Evolutionary conservation across 1,284 basidiomycete genomes (phyloP), one percentile per base, ranked within the genome.

Genomic region (Microbotryum saponariae): DNA sequence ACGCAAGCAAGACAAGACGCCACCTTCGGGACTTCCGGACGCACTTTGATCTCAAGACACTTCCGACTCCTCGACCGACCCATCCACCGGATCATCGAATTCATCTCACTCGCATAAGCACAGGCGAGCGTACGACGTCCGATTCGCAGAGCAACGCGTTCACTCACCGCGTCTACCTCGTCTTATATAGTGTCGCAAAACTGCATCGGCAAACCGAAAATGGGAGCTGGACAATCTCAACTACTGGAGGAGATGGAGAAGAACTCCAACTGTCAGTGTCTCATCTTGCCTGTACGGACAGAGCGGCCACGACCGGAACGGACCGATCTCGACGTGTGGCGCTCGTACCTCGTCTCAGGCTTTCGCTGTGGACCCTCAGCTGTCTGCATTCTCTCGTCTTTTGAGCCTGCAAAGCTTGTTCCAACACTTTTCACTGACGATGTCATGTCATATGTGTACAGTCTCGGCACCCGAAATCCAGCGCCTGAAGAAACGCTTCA

Each of bases 401-500:
- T 42, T 44, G 42, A 21, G 42, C 42, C 29, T 29, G 47, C 16
- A 31, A 46, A 55, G 14, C 52, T 55, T 23, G 14, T 50, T 14
- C 12, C 51, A 27, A 12, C 51, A 12, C 16, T n/a, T 0, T 18
- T n/a, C 14, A 3, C 27, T 53, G 23, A 27, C 5, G 9, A 25
- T 23, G n/a, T 42, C 16, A 29, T 27, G 31, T 46, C 54, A 9
- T 21, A 21, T 48, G 14, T 21, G 2, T 33, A 29, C 76, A 96
- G 91, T 97, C 83, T 94, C 89, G 46, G 88, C 86, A 50, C 82
- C 85, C 62, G 92, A 97, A 78, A 79, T 97, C 68, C 88, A 97
- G 73, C 84, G 94, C 51, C 82, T 98, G 69, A 97, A 97, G 83
- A 97, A 97, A 77, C 85, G 94, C 54, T 98, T 98, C 77, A 96